phyloP scores from a whole-genome alignment of 257 asterid species.

The Coffea eugenioides region DNA sequence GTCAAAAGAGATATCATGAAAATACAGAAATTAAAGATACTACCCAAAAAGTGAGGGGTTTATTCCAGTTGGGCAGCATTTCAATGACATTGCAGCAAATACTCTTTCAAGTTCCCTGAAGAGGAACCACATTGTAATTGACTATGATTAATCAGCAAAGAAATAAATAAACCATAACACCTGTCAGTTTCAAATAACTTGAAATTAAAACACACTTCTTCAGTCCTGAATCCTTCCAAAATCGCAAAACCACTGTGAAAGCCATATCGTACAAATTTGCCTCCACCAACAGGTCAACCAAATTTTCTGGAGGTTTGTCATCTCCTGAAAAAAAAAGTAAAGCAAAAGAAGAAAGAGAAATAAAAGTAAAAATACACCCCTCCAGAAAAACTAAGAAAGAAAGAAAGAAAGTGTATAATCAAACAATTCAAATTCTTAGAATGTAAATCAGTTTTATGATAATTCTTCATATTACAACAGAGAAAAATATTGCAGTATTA shows the following conservation, averaged over 20 bases:
- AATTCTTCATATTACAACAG: background rate
- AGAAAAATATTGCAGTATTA: background rate
- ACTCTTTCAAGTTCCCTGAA: slow-evolving; percentile 89
- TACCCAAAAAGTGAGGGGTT: slow-evolving; percentile 47
- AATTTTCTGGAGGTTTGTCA: slow-evolving; percentile 57
- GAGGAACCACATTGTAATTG: background rate
- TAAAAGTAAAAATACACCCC: background rate
- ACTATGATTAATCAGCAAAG: background rate
- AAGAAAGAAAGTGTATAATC: background rate
- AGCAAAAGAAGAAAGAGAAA: slow-evolving; percentile 2
- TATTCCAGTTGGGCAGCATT: slow-evolving; percentile 70
- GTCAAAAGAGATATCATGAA: background rate
- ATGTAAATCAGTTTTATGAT: background rate
- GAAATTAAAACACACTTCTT: slow-evolving; percentile 51
- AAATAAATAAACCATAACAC: background rate
- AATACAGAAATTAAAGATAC: slow-evolving; percentile 13
- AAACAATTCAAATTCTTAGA: background rate
- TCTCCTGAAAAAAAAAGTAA: slow-evolving; percentile 46
- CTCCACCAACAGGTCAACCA: slow-evolving; percentile 87
- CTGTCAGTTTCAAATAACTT: background rate
- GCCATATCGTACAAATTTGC: slow-evolving; percentile 88
- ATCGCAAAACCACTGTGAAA: slow-evolving; percentile 73
- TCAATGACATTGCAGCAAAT: slow-evolving; percentile 68
- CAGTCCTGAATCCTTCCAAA: slow-evolving; percentile 86
- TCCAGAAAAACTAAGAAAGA: background rate